Base-by-base conservation (phyloP, 768 basidiomycete species). In the Tricholoma furcatifolium region DNA sequence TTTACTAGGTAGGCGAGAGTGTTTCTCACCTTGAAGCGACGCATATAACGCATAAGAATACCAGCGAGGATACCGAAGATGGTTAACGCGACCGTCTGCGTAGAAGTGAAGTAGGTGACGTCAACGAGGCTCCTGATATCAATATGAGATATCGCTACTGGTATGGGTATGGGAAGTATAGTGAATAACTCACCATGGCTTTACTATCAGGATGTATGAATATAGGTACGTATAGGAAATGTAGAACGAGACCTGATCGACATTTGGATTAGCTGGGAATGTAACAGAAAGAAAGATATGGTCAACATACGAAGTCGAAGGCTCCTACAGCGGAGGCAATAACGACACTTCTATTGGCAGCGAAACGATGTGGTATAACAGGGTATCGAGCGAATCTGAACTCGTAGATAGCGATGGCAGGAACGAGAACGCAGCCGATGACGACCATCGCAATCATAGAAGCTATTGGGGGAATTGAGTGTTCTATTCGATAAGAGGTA, bases 211-310 rank as follows among this genome's bases (percentile, higher is more conserved):
- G 36, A 86, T 76, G 65, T 83, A 88, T 2, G 84, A 85, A 71
- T 82, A 91, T 15, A 89, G 79, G 62, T 90, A 91, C 9, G 85
- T 83, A 67, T 72, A 85, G 0, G 87, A 84, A 42, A 91, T 74
- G 72, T 81, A 85, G 70, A 80, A 85, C 2, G 83, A 82, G 60
- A 81, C 60, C 83, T 85, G 48, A 46, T 45, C 8, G 31, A 41
- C 18, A 15, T 24, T 51, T n/a, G 56, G 27, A 53, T 50, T 35
- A 48, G 39, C 39, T 14, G 34, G 27, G 27, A 9, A 9, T 12
- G 15, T 2, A 1, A 17, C 41, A 6, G 2, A 27, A 2, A 23
- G 18, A 27, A 54, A 21, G 31, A 2, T 30, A 1, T 27, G 43
- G n/a, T 17, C 11, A 6, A 62, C 73, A 55, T 57, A 84, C 81